Evolutionary conservation across 148 eudicot species (phyloP), one percentile per base, ranked within the genome.

Genomic region (Camellia japonica): DNA sequence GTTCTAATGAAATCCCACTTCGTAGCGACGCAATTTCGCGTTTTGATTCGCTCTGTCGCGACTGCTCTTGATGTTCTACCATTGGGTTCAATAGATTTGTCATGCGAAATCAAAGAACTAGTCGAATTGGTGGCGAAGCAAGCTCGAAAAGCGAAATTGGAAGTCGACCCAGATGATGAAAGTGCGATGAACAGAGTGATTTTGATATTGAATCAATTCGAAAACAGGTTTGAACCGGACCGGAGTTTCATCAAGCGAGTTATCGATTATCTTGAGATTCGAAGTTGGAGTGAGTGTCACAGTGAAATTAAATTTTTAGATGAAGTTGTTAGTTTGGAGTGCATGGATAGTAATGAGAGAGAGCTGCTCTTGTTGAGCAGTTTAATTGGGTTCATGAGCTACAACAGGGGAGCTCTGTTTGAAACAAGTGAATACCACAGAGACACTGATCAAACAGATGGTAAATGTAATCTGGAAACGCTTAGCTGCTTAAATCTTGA

Each of bases 401-500:
- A 95, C 73, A 90, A 92, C 82, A 88, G 98, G 76, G 98, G 88
- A 30, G 89, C 86, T 19, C 77, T 93, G 55, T 93, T 89, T 16
- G 92, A 88, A 60, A 71, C 72, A 15, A 80, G 83, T 23, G 88
- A 84, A 46, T 19, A 73, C 1, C 30, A 30, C 68, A 76, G 68
- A 7, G 46, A 49, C 0, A 3, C 66, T 0, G 79, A 67, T 7
- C 85, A 78, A 63, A 30, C 74, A 1, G 90, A 82, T 3, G 84
- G 68, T 4, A 81, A 42, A 66, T 52, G 60, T 72, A 71, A 60
- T 63, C 42, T 74, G n/a, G 92, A 87, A 58, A 71, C 82, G 44
- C 73, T 85, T 9, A 71, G 62, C 60, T 90, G 85, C 79, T 76
- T 93, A 80, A 93, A 91, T 68, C 88, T 87, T 0, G 96, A 91